Evolutionary conservation across 768 basidiomycete species (phyloP), one percentile per base, ranked within the genome.

Genomic region (Pisolithus microcarpus): DNA sequence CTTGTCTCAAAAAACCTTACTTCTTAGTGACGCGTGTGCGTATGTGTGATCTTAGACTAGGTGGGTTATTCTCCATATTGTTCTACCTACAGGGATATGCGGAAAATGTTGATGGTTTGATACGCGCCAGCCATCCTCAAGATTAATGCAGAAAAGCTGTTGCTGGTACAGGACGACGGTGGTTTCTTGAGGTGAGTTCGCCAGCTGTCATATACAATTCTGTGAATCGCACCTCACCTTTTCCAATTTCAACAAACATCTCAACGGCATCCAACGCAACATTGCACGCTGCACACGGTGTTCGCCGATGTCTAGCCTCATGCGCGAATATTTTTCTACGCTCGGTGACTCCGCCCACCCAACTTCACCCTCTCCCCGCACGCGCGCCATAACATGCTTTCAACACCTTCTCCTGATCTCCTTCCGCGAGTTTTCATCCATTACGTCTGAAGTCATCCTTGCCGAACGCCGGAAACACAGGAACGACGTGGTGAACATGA

Each of bases 401-500:
- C 96, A 98, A 67, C 94, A 99, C 70, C 81, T 92, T 1, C 82
- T 97, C 38, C 83, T 98, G 7, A 85, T 99, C 50, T 95, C 96
- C 3, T 99, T 99, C 80, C 82, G 96, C 51, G 96, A 99, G 65
- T 98, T 99, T 65, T 87, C 91, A 4, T 79, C 92, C 55, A 96
- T 99, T 66, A 92, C 92, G 0, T 95, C 97, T 59, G 96, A 98
- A 9, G 87, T 87, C 16, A 97, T 99, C 59, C 78, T 80, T 15
- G 75, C 79, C 11, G 96, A 99, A 67, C 84, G 96, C 21, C 80
- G 80, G 55, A 80, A 85, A 44, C 91, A 88, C 73, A 79, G 95
- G 44, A 79, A 82, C 31, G 93, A 97, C 61, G 87, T 99, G 54
- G 82, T 96, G 37, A 82, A 90, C 62, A 89, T 82, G 59, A 92